phyloP scores from a whole-genome alignment of 2,329 filamentous ascomycete species.

The Cephalotrichum gorgonifer region DNA sequence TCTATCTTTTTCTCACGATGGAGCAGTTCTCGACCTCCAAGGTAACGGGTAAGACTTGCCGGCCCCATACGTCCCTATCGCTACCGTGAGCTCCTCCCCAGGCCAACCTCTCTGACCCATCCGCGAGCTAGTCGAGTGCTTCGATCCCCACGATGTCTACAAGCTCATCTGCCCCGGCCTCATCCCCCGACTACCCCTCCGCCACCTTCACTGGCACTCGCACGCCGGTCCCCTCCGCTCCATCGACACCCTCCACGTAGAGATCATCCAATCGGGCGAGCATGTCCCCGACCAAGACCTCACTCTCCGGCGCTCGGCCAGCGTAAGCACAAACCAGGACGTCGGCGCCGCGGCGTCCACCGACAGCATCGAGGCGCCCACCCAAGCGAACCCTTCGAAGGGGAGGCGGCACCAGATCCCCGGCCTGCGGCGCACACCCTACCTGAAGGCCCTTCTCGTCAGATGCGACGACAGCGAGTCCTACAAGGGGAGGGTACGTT shows the following conservation, averaged over 20 bases:
- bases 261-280: conserved; percentile 58
- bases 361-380: conserved; percentile 24
- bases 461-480: conserved; percentile 92
- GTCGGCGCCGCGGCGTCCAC: conserved; percentile 25
- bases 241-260: conserved; percentile 85
- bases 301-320: conserved; percentile 19
- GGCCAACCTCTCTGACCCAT: not conserved
- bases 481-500: conserved; percentile 72
- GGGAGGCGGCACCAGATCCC: conserved; percentile 87
- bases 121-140: conserved; percentile 69
- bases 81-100: not conserved
- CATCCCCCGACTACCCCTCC: conserved; percentile 68
- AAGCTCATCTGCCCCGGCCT: conserved; percentile 70
- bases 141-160: conserved; percentile 85
- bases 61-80: conserved; percentile 8
- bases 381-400: conserved; percentile 21
- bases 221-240: conserved; percentile 83
- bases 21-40: conserved; percentile 65
- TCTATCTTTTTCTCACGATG: conserved; percentile 32
- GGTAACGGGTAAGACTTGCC: conserved; percentile 52
- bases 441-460: conserved; percentile 81
- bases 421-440: conserved; percentile 82
- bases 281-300: conserved; percentile 28
- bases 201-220: conserved; percentile 95
- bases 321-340: conserved; percentile 35